Base-by-base conservation (phyloP, 352 stramenopile species). In the Phytophthora ramorum region DNA sequence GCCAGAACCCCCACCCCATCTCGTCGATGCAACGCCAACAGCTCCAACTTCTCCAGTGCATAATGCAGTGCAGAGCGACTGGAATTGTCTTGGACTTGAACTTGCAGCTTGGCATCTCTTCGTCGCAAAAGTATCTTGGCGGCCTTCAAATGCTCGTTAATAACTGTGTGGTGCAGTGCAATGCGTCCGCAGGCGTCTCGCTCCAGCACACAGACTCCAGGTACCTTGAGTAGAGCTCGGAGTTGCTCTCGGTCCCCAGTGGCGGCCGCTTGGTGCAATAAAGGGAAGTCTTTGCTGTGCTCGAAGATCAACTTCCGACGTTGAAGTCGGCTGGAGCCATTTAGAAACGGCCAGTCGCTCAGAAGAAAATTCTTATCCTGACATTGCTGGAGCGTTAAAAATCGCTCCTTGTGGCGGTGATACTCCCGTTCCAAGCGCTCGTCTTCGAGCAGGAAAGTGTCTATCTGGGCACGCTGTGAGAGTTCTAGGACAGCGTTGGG, bases 101-200 rank as follows among this genome's bases (percentile, higher is more conserved):
- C 48, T 58, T 92, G 83, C 7, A 89, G 24, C 34, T 48, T 56
- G 2, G 58, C 75, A 45, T 92, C 75, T 28, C 52, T 14, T 17
- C 68, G 78, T 13, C 26, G 48, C 0, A 92, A 22, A 2, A 92
- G 58, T 12, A 56, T 35, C 10, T 58, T 76, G 16, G 73, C 53
- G 5, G 86, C 55, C 9, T 63, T 58, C 4, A 74, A 63, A 9
- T 78, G 67, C 14, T 85, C 76, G 4, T 43, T 64, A 17, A 91
- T 59, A 2, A 79, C 73, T 16, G 81, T 79, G 10, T 91, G 79
- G 26, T 92, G 81, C 32, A 92, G 46, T 32, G 76, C 59, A 44
- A 78, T 69, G 0, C 84, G 75, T 2, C 79, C 81, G n/a, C 67
- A 73, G 0, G 49, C 35, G 26, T 90, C 79, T 30, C 69, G 61